Percentiles rank a stretch among this genome's conserved stretches.
These are phyloP conservation scores for Rhexocercosporidium sp. DNA, from an alignment of 2,329 filamentous ascomycete genomes.

Conservation along the genomic window DNA sequence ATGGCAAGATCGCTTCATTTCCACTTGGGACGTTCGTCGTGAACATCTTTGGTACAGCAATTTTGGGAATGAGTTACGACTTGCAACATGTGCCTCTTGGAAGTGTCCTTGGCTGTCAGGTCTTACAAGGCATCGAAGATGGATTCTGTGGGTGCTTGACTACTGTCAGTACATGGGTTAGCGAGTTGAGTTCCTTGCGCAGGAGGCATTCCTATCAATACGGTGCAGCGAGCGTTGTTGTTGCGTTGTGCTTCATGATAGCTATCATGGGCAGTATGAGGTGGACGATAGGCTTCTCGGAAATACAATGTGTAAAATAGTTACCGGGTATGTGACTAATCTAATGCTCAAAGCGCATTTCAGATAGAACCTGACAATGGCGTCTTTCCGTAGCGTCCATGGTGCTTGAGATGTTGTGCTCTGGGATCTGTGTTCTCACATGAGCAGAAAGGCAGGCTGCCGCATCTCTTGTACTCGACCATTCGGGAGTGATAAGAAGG, in stretches of 20 bases:
- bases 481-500: neutral
- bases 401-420: neutral
- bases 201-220: conserved; percentile 71
- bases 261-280: conserved; percentile 76
- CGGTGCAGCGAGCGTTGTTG: conserved; percentile 63
- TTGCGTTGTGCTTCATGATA: conserved; percentile 64
- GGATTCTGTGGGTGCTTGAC: conserved; percentile 71
- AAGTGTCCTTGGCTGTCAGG: conserved; percentile 67
- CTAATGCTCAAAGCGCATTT: neutral
- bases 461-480: neutral
- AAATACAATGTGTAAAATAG: conserved; percentile 38
- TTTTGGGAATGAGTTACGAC: conserved; percentile 80
- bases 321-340: neutral
- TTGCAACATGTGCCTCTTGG: conserved; percentile 69
- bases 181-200: conserved; percentile 60
- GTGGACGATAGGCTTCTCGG: conserved; percentile 68
- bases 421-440: neutral
- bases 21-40: conserved; percentile 86
- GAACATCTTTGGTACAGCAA: conserved; percentile 77
- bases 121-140: conserved; percentile 69
- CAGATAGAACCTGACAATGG: neutral
- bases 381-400: neutral
- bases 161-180: conserved; percentile 71
- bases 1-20: conserved; percentile 68
- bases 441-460: conserved; percentile 5